Base-by-base conservation (phyloP, 768 basidiomycete species). In the Termitomyces bulborhizus region DNA sequence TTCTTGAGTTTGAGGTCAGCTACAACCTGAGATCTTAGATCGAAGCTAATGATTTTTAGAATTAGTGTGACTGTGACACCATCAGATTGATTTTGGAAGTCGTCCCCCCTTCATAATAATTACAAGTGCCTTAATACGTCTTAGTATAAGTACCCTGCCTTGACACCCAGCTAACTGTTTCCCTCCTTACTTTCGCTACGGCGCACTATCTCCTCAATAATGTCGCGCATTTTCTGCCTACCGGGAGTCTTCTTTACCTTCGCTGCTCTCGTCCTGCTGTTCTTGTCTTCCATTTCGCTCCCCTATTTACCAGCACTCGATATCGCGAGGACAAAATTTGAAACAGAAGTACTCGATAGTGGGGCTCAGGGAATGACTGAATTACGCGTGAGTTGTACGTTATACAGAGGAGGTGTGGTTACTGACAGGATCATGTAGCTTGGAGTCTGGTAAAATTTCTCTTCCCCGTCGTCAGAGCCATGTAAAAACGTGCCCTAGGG, bases 261-360 rank as follows among this genome's bases (percentile, higher is more conserved):
- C 62, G 70, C 67, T 43, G 88, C 89, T 27, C 78, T 89, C 55
- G 76, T 85, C 1, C 78, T 90, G 58, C 79, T 78, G 60, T 73
- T 90, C 65, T 70, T 90, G 58, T 79, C 83, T 32, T 83, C 88
- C 12, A 75, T 91, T 47, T 90, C 88, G 15, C 71, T 90, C 3
- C 89, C 90, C 1, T 83, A 72, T 69, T 73, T 91, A 21, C 74
- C 83, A 18, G 80, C 77, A 0, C 71, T 90, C 60, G 88, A 90
- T 68, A 74, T 91, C 63, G 75, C 78, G 13, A 83, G 87, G 29
- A 74, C 79, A 11, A 76, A 80, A 51, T 81, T 84, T 53, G 70
- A 63, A 24, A 60, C 62, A 42, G 71, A 56, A 16, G 72, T 58
- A 40, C 56, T 60, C 50, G 54, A 69, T 56, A 57, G 59, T 27